Evolutionary conservation across 169 alveolate genomes (phyloP).

Genomic region (Plasmodium malariae): DNA sequence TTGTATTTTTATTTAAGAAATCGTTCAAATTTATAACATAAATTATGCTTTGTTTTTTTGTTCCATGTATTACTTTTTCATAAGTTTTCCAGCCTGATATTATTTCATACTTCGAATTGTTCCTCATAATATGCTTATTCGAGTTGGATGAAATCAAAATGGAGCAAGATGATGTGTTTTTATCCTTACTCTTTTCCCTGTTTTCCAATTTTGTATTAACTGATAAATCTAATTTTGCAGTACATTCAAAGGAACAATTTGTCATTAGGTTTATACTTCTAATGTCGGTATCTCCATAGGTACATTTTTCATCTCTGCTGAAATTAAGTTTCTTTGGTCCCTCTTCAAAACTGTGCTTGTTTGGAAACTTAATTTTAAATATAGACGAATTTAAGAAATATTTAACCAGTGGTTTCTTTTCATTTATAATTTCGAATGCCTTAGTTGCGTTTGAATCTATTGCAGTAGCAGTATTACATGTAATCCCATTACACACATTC

Average conservation of each 20-base stretch:
- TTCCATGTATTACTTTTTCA: neutral
- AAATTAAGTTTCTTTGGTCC: neutral
- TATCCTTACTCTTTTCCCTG: too few species aligned
- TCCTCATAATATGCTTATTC: too few species aligned
- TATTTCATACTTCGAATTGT: constrained; percentile 3
- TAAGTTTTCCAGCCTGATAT: constrained; percentile 31
- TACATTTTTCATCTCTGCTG: neutral
- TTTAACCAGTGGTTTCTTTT: neutral
- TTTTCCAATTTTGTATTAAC: too few species aligned
- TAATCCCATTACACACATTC: too few species aligned
- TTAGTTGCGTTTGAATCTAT: neutral
- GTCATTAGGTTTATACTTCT: neutral
- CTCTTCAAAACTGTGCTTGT: neutral
- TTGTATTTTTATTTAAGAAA: constrained; percentile 53
- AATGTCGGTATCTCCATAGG: too few species aligned
- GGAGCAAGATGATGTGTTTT: too few species aligned
- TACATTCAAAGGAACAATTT: too few species aligned
- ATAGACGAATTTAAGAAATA: constrained; percentile 63
- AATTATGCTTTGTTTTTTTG: constrained; percentile 11
- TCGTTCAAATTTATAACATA: constrained; percentile 37
- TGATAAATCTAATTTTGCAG: too few species aligned
- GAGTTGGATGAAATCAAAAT: too few species aligned
- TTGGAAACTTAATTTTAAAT: constrained; percentile 28
- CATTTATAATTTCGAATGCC: neutral
- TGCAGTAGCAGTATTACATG: too few species aligned